Evolutionary conservation across 163 green algal species (phyloP).

Genomic region (Coccomyxa subellipsoidea): DNA sequence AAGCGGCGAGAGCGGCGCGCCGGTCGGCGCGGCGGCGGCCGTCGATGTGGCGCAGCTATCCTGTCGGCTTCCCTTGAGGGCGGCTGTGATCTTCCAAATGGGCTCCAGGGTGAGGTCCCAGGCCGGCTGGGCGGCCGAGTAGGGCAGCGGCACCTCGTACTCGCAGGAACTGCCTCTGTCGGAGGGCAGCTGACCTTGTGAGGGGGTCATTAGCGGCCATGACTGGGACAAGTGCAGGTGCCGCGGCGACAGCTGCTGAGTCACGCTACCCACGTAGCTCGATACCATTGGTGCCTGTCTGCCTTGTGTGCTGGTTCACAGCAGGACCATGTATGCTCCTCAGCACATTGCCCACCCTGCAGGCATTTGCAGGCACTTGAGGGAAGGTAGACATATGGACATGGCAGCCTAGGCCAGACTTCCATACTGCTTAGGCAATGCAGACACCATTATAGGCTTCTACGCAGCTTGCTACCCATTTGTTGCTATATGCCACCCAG

Average conservation of each 20-base stretch:
- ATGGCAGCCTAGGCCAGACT: no score
- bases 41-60: not conserved
- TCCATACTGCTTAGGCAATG: no score
- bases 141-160: not conserved
- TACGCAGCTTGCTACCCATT: no score
- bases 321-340: not conserved
- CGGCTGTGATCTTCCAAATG: not conserved
- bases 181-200: not conserved
- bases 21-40: not conserved
- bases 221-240: not conserved
- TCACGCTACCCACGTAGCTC: not conserved
- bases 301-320: not conserved
- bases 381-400: no score
- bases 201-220: not conserved
- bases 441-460: no score
- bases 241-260: not conserved
- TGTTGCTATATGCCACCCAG: no score
- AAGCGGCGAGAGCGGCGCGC: not conserved
- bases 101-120: not conserved
- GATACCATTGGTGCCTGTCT: not conserved
- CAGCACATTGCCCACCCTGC: no score
- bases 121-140: not conserved
- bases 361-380: no score
- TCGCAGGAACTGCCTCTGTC: not conserved
- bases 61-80: not conserved